Conservation (phyloP, 2,329 filamentous ascomycete species). For the Incumbomyces delicatus region DNA sequence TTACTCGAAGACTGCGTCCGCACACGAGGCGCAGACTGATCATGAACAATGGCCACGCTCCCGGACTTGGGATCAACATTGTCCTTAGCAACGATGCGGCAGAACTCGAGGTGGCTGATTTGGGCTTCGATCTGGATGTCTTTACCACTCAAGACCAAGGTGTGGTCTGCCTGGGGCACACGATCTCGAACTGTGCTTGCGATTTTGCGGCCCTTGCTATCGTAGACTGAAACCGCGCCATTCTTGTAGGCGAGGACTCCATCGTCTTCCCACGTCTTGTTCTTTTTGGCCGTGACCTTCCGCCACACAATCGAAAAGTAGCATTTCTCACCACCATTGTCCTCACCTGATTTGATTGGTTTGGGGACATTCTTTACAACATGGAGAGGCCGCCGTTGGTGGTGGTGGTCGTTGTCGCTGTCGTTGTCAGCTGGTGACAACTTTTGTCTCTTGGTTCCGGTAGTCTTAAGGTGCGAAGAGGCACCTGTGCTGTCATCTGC, state of each 20-base stretch:
- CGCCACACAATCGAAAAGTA: conserved; percentile 40
- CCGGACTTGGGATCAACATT: not conserved
- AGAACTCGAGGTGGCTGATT: conserved; percentile 51
- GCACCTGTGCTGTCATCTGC: conserved; percentile 7
- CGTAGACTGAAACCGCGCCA: conserved; percentile 51
- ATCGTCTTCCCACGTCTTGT: conserved; percentile 70
- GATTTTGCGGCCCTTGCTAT: conserved; percentile 55
- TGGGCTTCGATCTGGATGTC: conserved; percentile 58
- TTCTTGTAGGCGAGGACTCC: conserved; percentile 50
- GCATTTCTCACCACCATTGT: conserved; percentile 6
- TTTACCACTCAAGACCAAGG: conserved; percentile 54
- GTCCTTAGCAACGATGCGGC: conserved; percentile 37
- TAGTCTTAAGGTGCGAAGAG: conserved; percentile 15
- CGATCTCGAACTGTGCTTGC: conserved; percentile 48
- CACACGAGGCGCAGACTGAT: conserved; percentile 6
- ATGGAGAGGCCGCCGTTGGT: conserved; percentile 9
- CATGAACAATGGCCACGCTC: not conserved
- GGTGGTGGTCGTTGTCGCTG: conserved; percentile 4
- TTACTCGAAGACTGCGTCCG: conserved; percentile 21
- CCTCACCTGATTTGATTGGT: conserved; percentile 23
- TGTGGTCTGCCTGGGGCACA: conserved; percentile 50
- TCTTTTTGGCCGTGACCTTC: conserved; percentile 60
- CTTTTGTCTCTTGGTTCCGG: conserved; percentile 28
- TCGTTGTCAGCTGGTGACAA: conserved; percentile 17
- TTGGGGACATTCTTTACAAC: conserved; percentile 25